Evolutionary conservation across 2,329 filamentous ascomycete species (phyloP).

Genomic region (Boeremia exigua): DNA sequence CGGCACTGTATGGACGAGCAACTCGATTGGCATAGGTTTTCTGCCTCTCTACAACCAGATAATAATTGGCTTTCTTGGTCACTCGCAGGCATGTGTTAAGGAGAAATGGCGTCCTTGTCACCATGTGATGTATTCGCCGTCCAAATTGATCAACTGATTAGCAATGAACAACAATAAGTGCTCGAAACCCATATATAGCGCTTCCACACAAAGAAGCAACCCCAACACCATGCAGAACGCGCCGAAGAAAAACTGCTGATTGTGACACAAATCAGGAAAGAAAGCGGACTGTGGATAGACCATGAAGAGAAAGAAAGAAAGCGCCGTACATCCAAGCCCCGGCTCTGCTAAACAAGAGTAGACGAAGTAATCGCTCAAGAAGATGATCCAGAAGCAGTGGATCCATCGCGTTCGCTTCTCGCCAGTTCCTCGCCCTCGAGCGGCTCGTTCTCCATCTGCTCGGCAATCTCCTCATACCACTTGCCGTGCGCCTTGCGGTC

Average conservation of each 20-base stretch:
- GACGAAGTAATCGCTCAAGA: background rate
- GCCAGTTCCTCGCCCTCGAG: conserved; percentile 39
- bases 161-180: background rate
- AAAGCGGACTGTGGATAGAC: background rate
- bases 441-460: conserved; percentile 55
- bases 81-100: no score
- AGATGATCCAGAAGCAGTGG: conserved; percentile 19
- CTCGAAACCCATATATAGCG: background rate
- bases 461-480: conserved; percentile 74
- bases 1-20: no score
- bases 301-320: background rate
- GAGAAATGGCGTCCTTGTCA: no score
- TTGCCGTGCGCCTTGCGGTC: conserved; percentile 71
- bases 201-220: background rate
- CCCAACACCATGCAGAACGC: background rate
- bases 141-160: background rate
- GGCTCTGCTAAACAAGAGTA: background rate
- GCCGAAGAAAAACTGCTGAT: background rate
- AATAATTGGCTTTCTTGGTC: no score
- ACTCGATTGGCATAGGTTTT: no score
- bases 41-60: no score
- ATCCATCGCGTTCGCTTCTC: conserved; percentile 34
- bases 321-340: background rate
- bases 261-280: background rate
- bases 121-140: no score